phyloP scores from a whole-genome alignment of 2,329 filamentous ascomycete species.

The Colletotrichum scovillei region DNA sequence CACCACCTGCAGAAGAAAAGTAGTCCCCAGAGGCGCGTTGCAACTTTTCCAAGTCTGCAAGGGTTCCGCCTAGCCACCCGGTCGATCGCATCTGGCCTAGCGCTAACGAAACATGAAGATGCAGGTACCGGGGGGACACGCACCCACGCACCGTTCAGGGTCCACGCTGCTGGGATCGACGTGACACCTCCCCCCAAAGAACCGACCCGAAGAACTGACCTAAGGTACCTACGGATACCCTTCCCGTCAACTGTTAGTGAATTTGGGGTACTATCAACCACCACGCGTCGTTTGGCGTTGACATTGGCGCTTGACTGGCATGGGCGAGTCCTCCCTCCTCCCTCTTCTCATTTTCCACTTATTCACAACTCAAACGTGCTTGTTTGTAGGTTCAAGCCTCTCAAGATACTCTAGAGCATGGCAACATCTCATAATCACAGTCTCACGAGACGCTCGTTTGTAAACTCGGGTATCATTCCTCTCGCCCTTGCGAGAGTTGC shows the following conservation, averaged over 20 bases:
- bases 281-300: not conserved
- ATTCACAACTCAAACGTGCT: not conserved
- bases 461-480: conserved; percentile 34
- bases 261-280: not conserved
- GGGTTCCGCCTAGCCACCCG: conserved; percentile 21
- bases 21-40: conserved; percentile 33
- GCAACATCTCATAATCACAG: not conserved
- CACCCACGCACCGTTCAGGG: conserved; percentile 1
- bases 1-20: not conserved
- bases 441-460: not conserved
- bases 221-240: too few species aligned
- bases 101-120: conserved; percentile 34
- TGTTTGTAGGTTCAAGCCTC: not conserved
- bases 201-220: too few species aligned
- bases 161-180: conserved; percentile 32
- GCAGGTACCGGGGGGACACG: conserved; percentile 16
- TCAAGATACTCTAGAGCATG: not conserved
- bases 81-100: conserved; percentile 28
- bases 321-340: not conserved
- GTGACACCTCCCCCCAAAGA: conserved; percentile 3
- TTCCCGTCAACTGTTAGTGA: not conserved
- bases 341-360: not conserved
- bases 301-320: not conserved
- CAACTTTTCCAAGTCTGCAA: not conserved
- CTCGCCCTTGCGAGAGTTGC: conserved; percentile 31